These are phyloP conservation scores for Inosperma sp. DNA, from an alignment of 768 basidiomycete genomes.

Conservation along the genomic window DNA sequence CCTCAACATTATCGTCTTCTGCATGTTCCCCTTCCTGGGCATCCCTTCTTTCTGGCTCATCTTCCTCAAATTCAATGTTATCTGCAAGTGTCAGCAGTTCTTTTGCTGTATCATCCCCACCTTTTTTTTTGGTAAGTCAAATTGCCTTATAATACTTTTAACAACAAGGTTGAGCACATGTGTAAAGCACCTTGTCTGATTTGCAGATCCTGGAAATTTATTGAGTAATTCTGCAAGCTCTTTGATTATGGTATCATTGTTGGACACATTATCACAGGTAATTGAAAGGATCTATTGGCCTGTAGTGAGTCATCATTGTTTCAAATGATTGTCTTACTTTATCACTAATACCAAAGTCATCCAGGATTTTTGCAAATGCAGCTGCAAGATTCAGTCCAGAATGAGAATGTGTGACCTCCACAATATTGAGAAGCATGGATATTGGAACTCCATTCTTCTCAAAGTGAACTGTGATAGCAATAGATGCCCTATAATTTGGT, in stretches of 20 bases:
- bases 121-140: slow-evolving; percentile 10
- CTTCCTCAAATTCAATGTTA: slow-evolving; percentile 6
- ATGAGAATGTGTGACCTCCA: slow-evolving; percentile 34
- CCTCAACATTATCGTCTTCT: slow-evolving; percentile 17
- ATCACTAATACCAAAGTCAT: no score
- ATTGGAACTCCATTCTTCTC: slow-evolving; percentile 26
- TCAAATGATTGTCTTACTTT: slow-evolving; percentile 25
- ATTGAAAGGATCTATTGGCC: no score
- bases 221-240: slow-evolving; percentile 22
- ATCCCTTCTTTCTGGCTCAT: no score
- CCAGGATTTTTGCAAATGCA: slow-evolving; percentile 28
- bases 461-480: no score
- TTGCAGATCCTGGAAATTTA: slow-evolving; percentile 18
- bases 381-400: slow-evolving; percentile 30
- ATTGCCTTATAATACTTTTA: slow-evolving; percentile 27
- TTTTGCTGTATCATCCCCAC: slow-evolving; percentile 6
- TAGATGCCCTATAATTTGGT: no score
- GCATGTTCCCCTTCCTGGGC: slow-evolving; percentile 17
- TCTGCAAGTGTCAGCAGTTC: slow-evolving; percentile 7
- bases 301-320: slow-evolving; percentile 17
- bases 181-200: no score
- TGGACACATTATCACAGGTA: no score
- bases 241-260: slow-evolving; percentile 33
- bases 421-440: slow-evolving; percentile 30
- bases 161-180: slow-evolving; percentile 33